These are phyloP conservation scores for Aspergillus eucalypticola DNA, from an alignment of 2,329 filamentous ascomycete species.

Conservation along the genomic window DNA sequence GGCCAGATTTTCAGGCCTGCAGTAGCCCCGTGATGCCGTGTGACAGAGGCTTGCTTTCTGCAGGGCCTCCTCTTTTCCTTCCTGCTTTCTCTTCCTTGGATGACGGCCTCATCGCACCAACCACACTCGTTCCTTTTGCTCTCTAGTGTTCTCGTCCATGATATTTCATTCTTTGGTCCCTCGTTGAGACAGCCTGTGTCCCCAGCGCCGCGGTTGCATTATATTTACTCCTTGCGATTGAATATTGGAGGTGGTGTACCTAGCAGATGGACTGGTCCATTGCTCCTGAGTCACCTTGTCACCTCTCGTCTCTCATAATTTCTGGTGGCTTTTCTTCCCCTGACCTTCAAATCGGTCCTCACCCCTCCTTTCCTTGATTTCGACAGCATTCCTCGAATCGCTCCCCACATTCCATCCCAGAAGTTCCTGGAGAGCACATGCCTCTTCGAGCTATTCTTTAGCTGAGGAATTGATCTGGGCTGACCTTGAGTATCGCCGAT, in stretches of 20 bases:
- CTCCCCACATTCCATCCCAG: conserved; percentile 23
- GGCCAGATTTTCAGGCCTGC: not conserved
- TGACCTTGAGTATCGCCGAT: conserved; percentile 1
- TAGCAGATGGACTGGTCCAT: conserved; percentile 3
- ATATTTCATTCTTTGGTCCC: conserved; percentile 4
- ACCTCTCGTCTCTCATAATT: not conserved
- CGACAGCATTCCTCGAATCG: conserved; percentile 7
- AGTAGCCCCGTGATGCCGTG: conserved; percentile 16
- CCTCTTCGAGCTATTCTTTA: not conserved
- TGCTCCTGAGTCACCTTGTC: not conserved
- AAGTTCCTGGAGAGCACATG: conserved; percentile 8
- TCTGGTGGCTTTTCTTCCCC: not conserved
- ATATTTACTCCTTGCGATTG: not conserved
- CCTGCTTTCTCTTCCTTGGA: not conserved
- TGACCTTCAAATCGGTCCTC: not conserved
- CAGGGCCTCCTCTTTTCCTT: not conserved
- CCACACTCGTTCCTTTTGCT: not conserved
- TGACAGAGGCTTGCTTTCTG: conserved; percentile 2
- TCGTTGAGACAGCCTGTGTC: not conserved
- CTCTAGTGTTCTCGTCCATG: not conserved
- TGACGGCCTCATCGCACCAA: not conserved
- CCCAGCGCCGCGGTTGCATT: conserved; percentile 4
- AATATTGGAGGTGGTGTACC: conserved; percentile 1
- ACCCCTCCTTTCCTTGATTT: not conserved
- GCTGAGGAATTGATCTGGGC: conserved; percentile 5